Percentiles rank a stretch among this genome's conserved stretches.
These are phyloP conservation scores for Aspergillus brunneoviolaceus DNA, from an alignment of 2,329 filamentous ascomycete genomes.

Conservation along the genomic window DNA sequence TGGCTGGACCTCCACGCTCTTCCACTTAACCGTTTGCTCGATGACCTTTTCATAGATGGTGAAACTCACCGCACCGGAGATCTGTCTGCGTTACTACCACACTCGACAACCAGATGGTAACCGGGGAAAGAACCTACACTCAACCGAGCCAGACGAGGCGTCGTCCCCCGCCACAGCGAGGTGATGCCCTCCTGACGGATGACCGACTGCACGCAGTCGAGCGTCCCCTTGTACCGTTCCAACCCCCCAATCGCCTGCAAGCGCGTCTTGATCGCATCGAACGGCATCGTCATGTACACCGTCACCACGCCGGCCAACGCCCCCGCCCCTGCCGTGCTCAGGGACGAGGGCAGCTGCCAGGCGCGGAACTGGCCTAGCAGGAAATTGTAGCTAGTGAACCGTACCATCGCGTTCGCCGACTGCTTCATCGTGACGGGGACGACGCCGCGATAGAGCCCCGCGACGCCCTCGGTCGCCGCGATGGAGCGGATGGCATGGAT, in stretches of 20 bases:
- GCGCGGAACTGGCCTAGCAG: too few species aligned
- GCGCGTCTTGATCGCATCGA: constrained; percentile 46
- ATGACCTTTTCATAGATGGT: constrained; percentile 17
- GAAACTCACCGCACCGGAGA: constrained; percentile 19
- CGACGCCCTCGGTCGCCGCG: constrained; percentile 52
- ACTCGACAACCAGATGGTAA: not conserved
- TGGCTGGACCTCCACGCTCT: not conserved
- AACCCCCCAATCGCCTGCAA: constrained; percentile 52
- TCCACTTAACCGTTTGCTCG: constrained; percentile 7
- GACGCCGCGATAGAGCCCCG: constrained; percentile 58
- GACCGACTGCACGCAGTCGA: constrained; percentile 13
- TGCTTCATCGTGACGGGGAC: constrained; percentile 61
- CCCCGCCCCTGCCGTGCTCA: constrained; percentile 57
- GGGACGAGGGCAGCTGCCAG: constrained; percentile 57
- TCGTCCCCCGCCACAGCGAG: constrained; percentile 65
- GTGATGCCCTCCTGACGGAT: constrained; percentile 53
- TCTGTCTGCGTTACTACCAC: not conserved
- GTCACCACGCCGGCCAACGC: constrained; percentile 55
- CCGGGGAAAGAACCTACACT: constrained; percentile 11
- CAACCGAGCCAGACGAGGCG: constrained; percentile 26
- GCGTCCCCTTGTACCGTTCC: constrained; percentile 49
- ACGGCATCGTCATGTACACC: constrained; percentile 45
- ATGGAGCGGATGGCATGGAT: constrained; percentile 52
- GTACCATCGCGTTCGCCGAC: constrained; percentile 41
- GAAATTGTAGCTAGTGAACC: constrained; percentile 53